Conservation (phyloP, 805 yeast species). For the Spathaspora sp. region DNA sequence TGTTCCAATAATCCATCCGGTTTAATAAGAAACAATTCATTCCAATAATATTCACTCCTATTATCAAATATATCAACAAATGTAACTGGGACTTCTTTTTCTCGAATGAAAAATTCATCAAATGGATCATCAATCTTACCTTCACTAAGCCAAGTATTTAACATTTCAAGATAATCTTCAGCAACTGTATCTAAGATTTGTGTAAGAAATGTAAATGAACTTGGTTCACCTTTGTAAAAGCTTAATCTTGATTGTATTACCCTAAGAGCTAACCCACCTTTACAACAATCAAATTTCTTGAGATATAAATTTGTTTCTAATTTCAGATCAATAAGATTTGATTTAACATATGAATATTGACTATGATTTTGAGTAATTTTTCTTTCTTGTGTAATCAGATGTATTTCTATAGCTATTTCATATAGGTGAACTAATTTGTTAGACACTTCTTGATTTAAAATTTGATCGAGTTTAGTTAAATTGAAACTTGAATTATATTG, state of each 20-base stretch:
- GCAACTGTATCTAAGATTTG: conserved; percentile 58
- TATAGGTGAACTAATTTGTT: conserved; percentile 50
- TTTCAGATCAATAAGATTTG: neutral
- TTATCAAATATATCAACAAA: conserved; percentile 22
- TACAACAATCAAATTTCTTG: conserved; percentile 49
- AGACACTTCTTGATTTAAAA: conserved; percentile 22
- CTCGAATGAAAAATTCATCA: conserved; percentile 75
- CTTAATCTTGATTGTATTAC: conserved; percentile 58
- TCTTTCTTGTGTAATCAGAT: conserved; percentile 41
- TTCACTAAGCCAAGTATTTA: conserved; percentile 73
- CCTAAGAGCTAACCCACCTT: conserved; percentile 74
- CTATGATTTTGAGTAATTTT: conserved; percentile 3
- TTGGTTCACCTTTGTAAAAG: conserved; percentile 61
- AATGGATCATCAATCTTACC: conserved; percentile 78
- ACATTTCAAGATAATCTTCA: conserved; percentile 57
- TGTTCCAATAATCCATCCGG: conserved; percentile 73
- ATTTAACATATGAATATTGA: too few species aligned
- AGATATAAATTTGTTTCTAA: conserved; percentile 12
- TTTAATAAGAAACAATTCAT: conserved; percentile 67
- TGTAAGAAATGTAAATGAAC: conserved; percentile 49
- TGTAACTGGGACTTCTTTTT: conserved; percentile 28
- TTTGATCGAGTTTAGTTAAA: conserved; percentile 51
- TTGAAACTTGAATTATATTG: conserved; percentile 48
- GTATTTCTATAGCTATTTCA: conserved; percentile 52
- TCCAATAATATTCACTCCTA: conserved; percentile 65